These are phyloP conservation scores for Coniochaeta ligniaria DNA, from an alignment of 2,329 filamentous ascomycete genomes.

Conservation along the genomic window DNA sequence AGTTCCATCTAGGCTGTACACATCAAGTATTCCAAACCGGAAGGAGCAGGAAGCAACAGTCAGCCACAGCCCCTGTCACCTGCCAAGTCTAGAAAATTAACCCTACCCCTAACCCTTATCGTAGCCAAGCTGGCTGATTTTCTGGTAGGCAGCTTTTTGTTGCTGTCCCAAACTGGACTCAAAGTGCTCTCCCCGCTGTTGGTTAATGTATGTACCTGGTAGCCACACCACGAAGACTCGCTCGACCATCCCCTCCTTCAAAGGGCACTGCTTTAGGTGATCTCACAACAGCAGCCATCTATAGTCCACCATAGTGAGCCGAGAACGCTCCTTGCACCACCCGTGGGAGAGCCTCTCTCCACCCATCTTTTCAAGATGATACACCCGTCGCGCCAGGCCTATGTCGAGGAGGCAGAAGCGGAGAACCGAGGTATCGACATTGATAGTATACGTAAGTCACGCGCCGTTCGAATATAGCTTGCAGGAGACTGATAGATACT, in stretches of 20 bases:
- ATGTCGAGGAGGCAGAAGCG: conserved; percentile 71
- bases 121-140: background rate
- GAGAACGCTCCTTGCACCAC: background rate
- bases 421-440: conserved; percentile 34
- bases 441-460: conserved; percentile 36
- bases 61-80: background rate
- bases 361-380: conserved; percentile 40
- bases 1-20: background rate
- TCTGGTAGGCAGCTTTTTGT: too few relatives aligned
- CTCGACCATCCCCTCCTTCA: background rate
- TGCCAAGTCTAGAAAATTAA: background rate
- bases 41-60: background rate
- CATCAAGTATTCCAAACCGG: background rate
- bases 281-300: too few relatives aligned
- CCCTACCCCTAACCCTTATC: background rate
- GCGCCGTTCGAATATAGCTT: conserved; percentile 5
- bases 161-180: background rate
- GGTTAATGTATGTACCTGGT: too few relatives aligned
- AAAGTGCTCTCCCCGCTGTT: background rate
- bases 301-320: background rate
- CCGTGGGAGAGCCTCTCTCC: background rate
- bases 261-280: too few relatives aligned
- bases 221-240: background rate
- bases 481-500: background rate
- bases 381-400: conserved; percentile 87